Evolutionary conservation across 1,284 basidiomycete genomes (phyloP).

Genomic region (Cutaneotrichosporon arboriforme): DNA sequence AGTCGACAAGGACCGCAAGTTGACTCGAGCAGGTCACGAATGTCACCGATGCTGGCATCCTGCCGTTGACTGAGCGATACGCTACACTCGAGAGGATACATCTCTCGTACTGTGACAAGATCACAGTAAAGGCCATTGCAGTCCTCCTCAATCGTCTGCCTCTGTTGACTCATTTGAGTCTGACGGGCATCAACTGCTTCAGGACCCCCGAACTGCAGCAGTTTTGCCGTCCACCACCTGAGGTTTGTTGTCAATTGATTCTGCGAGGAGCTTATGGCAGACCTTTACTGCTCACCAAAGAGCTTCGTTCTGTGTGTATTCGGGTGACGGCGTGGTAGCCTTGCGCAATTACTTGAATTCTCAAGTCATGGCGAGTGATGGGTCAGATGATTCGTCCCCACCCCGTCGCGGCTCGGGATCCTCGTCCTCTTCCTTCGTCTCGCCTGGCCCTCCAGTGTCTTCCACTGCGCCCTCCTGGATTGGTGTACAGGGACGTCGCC

Average conservation of each 20-base stretch:
- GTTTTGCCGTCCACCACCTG: slow-evolving; percentile 83
- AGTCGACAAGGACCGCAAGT: slow-evolving; percentile 7
- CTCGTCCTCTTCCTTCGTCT: slow-evolving; percentile 2
- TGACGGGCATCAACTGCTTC: slow-evolving; percentile 95
- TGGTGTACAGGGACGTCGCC: neutral
- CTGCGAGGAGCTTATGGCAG: slow-evolving; percentile 48
- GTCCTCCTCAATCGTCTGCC: slow-evolving; percentile 80
- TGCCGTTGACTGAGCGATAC: slow-evolving; percentile 66
- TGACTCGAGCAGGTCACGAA: slow-evolving; percentile 62
- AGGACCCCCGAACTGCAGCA: slow-evolving; percentile 75
- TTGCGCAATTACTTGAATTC: slow-evolving; percentile 65
- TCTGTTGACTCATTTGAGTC: slow-evolving; percentile 86
- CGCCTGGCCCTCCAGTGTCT: neutral
- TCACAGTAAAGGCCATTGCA: slow-evolving; percentile 85
- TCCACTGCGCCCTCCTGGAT: neutral
- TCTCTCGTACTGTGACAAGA: slow-evolving; percentile 94
- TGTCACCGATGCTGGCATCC: slow-evolving; percentile 88
- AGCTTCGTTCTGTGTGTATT: slow-evolving; percentile 94
- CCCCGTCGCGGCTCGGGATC: slow-evolving; percentile 1
- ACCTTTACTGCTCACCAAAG: slow-evolving; percentile 90
- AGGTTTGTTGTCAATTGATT: slow-evolving; percentile 53
- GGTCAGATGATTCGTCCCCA: slow-evolving; percentile 4
- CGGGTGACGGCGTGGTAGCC: slow-evolving; percentile 80
- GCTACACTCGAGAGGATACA: slow-evolving; percentile 91
- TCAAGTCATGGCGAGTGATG: slow-evolving; percentile 1